Evolutionary conservation across 495 filamentous ascomycete species (phyloP).

Genomic region (Bombardia bombarda): DNA sequence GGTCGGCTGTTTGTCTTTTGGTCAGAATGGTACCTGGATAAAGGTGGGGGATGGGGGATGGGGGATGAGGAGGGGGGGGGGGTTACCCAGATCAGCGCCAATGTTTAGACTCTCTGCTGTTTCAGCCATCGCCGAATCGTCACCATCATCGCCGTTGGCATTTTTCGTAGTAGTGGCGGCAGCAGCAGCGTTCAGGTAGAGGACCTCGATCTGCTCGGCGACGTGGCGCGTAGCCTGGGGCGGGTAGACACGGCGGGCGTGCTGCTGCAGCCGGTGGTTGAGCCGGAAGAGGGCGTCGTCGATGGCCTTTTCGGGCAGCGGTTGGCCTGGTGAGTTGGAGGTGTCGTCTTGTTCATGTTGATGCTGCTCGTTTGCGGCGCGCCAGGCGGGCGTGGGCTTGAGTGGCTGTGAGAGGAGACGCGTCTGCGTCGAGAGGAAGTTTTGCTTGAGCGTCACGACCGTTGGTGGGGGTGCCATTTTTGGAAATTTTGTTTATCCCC

Average conservation of each 20-base stretch:
- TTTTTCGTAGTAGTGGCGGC: conserved; percentile 20
- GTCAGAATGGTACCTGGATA: background rate
- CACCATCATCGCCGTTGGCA: conserved; percentile 33
- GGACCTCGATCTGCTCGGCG: conserved; percentile 69
- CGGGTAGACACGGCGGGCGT: conserved; percentile 63
- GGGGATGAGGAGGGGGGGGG: background rate
- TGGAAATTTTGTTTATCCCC: too few relatives aligned
- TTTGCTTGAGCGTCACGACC: conserved; percentile 54
- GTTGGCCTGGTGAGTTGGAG: too few relatives aligned
- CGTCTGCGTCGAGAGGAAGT: conserved; percentile 55
- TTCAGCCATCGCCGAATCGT: conserved; percentile 23
- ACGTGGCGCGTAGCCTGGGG: conserved; percentile 70
- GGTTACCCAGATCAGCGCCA: conserved; percentile 35
- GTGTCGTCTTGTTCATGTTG: conserved; percentile 32
- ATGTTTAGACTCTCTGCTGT: conserved; percentile 11
- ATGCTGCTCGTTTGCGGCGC: conserved; percentile 32
- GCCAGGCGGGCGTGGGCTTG: conserved; percentile 51
- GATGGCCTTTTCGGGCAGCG: conserved; percentile 44
- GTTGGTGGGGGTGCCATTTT: conserved; percentile 42
- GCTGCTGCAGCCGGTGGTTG: conserved; percentile 59
- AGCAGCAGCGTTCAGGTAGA: conserved; percentile 55
- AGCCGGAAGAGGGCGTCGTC: conserved; percentile 45
- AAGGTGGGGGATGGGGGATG: conserved; percentile 21
- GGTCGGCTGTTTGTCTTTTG: conserved; percentile 23
- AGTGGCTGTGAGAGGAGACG: conserved; percentile 52